These are phyloP conservation scores for Naganishia cerealis DNA, from an alignment of 1,284 basidiomycete species.

Conservation along the genomic window DNA sequence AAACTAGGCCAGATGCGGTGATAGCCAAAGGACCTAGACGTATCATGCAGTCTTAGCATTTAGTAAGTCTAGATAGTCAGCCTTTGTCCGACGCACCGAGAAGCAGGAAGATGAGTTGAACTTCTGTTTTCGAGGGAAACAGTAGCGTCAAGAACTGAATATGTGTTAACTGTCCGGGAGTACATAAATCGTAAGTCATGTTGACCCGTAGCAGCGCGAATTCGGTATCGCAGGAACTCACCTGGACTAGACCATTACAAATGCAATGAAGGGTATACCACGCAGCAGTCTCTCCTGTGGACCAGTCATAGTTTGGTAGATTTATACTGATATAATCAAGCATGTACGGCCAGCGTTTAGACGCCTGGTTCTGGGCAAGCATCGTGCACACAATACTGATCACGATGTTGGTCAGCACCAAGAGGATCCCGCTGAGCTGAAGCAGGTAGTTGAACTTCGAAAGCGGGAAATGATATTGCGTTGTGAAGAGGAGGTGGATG, in stretches of 20 bases:
- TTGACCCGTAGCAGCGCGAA: neutral
- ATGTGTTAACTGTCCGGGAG: constrained; percentile 73
- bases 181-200: constrained; percentile 11
- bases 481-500: constrained; percentile 90
- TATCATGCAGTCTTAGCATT: constrained; percentile 26
- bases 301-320: constrained; percentile 73
- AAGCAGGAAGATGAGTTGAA: constrained; percentile 78
- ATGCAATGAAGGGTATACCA: constrained; percentile 88
- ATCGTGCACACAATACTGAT: constrained; percentile 78
- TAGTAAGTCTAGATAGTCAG: constrained; percentile 14
- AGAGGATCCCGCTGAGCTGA: constrained; percentile 76
- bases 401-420: constrained; percentile 72
- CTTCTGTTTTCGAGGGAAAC: constrained; percentile 90
- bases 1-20: constrained; percentile 78
- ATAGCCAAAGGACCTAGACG: constrained; percentile 76
- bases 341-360: constrained; percentile 87
- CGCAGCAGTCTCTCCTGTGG: constrained; percentile 65
- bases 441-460: constrained; percentile 87
- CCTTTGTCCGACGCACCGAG: constrained; percentile 61
- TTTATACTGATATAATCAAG: constrained; percentile 83
- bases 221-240: constrained; percentile 48
- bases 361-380: constrained; percentile 62
- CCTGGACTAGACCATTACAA: constrained; percentile 81
- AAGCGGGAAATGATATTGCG: constrained; percentile 92
- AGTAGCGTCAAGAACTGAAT: constrained; percentile 96